Conservation (phyloP, 169 alveolate genomes). For the Cryptosporidium xiaoi region DNA sequence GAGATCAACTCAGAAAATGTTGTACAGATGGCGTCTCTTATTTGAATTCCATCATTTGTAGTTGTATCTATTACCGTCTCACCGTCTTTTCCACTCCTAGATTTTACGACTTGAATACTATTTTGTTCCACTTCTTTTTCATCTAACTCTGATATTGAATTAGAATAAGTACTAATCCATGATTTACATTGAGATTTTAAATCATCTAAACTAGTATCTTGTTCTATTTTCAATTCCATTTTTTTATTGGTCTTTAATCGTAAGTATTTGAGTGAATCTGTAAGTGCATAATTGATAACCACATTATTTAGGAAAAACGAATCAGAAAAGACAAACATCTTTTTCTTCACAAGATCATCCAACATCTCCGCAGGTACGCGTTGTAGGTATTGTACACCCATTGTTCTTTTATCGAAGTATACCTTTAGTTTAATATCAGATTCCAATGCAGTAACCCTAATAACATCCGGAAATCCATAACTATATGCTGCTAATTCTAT, state of each 20-base stretch:
- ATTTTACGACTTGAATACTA: slow-evolving; percentile 22
- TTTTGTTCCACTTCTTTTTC: background rate
- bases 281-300: background rate
- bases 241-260: background rate
- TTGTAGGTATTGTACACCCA: slow-evolving; percentile 4
- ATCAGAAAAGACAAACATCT: slow-evolving; percentile 1
- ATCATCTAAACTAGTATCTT: slow-evolving; percentile 23
- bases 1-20: slow-evolving; percentile 19
- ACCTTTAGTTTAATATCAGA: background rate
- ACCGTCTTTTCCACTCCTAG: slow-evolving; percentile 1
- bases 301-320: slow-evolving; percentile 10
- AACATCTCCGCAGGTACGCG: slow-evolving; percentile 46
- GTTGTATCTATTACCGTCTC: background rate
- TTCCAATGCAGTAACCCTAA: slow-evolving; percentile 5
- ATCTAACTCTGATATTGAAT: background rate
- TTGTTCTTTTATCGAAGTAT: background rate
- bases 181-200: slow-evolving; percentile 5
- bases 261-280: slow-evolving; percentile 3
- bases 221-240: slow-evolving; percentile 5
- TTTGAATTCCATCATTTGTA: background rate
- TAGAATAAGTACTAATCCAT: slow-evolving; percentile 1
- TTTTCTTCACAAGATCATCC: background rate
- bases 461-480: slow-evolving; percentile 1
- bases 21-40: slow-evolving; percentile 22
- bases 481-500: background rate